Base-by-base conservation (phyloP, 1,139 yeast genomes). In the Yamadazyma triangularis region DNA sequence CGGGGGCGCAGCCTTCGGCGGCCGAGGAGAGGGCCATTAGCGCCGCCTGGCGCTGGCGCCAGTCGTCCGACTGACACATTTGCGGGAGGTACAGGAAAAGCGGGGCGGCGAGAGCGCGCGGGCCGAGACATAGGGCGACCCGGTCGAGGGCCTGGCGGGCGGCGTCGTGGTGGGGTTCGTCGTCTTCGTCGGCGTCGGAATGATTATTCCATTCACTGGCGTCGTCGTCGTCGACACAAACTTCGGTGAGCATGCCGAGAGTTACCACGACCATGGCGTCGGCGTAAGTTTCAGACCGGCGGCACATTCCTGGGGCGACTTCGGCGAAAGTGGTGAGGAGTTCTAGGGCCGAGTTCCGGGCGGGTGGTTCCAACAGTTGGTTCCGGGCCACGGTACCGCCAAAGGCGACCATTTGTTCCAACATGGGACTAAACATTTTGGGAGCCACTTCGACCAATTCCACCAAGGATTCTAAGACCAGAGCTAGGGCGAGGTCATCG, bases 21-120 rank as follows among this genome's bases (percentile, higher is more conserved):
- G 95, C 96, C 8, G 95, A 82, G 1, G 96, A 87, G 27, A 91
- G 65, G 0, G 96, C 97, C 97, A 91, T 91, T 36, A 91, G 66
- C 2, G 97, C 95, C 11, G 96, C 98, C 56, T 88, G 96, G 40
- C 96, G 81, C 56, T 88, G 95, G 56, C 95, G 80, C 98, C 98
- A 91, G 40, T 77, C 74, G 24, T 63, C 51, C 2, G 95, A 81
- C 35, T 67, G 67, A 21, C 85, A 60, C 95, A 91, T 83, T 33
- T 75, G 76, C 9, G 96, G 96, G 40, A 91, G 67, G 58, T 78
- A 84, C 50, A 82, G 87, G 61, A 91, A 91, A 36, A 91, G 65
- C 13, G 95, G 94, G 14, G 80, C 81, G 11, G 95, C 93, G 41
- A 91, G 69, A 8, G 82, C 70, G 50, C 80, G 82, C 25, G 96